Evolutionary conservation across 2,329 filamentous ascomycete genomes (phyloP), one percentile per base, ranked within the genome.

Genomic region (Cryphonectria radicalis): DNA sequence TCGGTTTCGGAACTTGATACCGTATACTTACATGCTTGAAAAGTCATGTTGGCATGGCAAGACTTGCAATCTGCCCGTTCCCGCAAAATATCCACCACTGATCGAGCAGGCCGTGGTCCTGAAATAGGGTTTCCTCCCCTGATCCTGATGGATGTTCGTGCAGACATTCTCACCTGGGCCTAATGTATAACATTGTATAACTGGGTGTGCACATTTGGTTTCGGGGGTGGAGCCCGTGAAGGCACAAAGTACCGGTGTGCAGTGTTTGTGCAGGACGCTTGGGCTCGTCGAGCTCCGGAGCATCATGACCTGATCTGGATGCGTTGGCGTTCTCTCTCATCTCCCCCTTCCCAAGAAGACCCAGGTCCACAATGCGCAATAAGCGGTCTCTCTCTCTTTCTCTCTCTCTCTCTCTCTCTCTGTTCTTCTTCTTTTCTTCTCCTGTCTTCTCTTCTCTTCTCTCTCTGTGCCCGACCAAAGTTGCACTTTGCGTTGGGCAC

Each of bases 301-400:
- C n/a, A 65, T 50, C 43, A 65, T 65, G 63, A 65, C 63, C 63
- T 65, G 63, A 50, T 65, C 63, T n/a, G 63, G 63, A 62, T 62
- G 63, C 22, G 40, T 37, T 46, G 63, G 42, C 63, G 40, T 46
- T 65, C 4, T 59, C 35, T 14, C 55, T 59, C 55, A 59, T 59
- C 55, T 59, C 55, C 55, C 25, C 25, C 25, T n/a, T 25, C 50
- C 50, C 22, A 14, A 57, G 53, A 57, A 25, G 17, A 32, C 28
- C 25, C 55, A 59, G 55, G 55, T 32, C 28, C 55, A 59, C 55
- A 14, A 14, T 35, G 25, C 13, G 55, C 13, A 59, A 32, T 1
- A 28, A 28, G 55, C 55, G 55, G 25, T 17, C 13, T 32, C 55
- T 59, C 55, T 32, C 4, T n/a, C 25, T 14, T 57, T 5, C 53